phyloP scores from a whole-genome alignment of 2,329 filamentous ascomycete species.

The Whalleya microplaca region DNA sequence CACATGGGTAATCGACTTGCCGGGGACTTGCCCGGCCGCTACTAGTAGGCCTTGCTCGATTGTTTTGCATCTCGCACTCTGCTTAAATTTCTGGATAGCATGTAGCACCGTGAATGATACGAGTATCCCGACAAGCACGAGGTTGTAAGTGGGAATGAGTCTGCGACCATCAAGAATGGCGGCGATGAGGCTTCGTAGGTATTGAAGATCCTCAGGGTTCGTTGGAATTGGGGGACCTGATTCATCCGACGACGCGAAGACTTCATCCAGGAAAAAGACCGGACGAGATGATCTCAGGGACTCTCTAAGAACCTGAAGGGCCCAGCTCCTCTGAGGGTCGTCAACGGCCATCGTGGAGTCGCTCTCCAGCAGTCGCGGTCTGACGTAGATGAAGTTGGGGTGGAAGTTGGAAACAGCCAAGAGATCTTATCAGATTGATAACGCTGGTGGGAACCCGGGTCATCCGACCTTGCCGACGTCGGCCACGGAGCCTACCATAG shows the following conservation, averaged over 20 bases:
- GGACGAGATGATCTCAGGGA: slow-evolving; percentile 26
- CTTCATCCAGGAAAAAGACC: slow-evolving; percentile 6
- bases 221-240: slow-evolving; percentile 13
- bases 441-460: slow-evolving; percentile 4
- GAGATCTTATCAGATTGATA: slow-evolving; percentile 38
- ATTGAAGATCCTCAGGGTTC: slow-evolving; percentile 41
- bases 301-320: slow-evolving; percentile 25
- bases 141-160: slow-evolving; percentile 41
- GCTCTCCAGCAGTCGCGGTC: not conserved
- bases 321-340: slow-evolving; percentile 20
- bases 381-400: not conserved
- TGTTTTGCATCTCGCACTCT: slow-evolving; percentile 29
- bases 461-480: not conserved
- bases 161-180: slow-evolving; percentile 39
- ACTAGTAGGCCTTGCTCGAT: slow-evolving; percentile 21
- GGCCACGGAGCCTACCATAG: not conserved
- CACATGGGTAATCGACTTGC: slow-evolving; percentile 11
- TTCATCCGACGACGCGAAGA: slow-evolving; percentile 8
- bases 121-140: slow-evolving; percentile 37
- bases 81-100: slow-evolving; percentile 20
- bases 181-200: slow-evolving; percentile 38
- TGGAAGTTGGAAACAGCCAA: not conserved
- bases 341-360: slow-evolving; percentile 21
- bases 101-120: slow-evolving; percentile 35
- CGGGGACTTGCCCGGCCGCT: not conserved